A percentile compares a stretch with the other conserved stretches of the same genome.
These are phyloP conservation scores for Mycena epipterygia DNA, from an alignment of 768 basidiomycete genomes.

Conservation along the genomic window DNA sequence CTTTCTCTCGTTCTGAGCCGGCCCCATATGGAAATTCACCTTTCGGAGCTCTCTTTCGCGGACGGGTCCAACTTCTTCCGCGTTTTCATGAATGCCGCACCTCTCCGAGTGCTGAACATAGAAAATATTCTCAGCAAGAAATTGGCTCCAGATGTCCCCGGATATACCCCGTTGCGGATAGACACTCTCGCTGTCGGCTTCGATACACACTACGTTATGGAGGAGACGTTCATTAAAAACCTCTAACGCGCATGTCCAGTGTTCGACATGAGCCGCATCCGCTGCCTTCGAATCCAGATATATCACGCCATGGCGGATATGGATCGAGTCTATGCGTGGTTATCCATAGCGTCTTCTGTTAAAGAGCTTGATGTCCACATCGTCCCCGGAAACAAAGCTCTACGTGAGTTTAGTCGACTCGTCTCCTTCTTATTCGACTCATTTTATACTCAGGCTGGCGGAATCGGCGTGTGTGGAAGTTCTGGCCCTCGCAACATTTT, in stretches of 20 bases:
- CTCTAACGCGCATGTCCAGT: neutral
- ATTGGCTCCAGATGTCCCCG: neutral
- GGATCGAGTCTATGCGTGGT: neutral
- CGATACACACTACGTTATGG: neutral
- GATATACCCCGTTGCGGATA: neutral
- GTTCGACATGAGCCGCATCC: neutral
- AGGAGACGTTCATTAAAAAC: neutral
- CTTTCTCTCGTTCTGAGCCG: neutral
- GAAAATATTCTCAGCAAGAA: neutral
- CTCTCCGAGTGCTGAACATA: neutral
- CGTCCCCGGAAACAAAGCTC: neutral
- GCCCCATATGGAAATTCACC: neutral
- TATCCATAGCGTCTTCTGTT: neutral
- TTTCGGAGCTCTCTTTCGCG: neutral
- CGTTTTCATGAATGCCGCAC: neutral
- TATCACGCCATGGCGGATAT: neutral
- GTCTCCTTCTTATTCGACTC: neutral
- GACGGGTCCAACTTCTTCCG: neutral
- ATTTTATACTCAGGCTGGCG: neutral
- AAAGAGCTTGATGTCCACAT: neutral
- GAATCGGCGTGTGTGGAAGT: neutral
- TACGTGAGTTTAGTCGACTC: neutral
- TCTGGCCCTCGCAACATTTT: neutral
- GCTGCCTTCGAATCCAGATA: neutral
- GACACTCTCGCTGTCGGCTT: constrained; percentile 17